phyloP scores from a whole-genome alignment of 2,329 filamentous ascomycete genomes.

The Penicillium janthinellum region DNA sequence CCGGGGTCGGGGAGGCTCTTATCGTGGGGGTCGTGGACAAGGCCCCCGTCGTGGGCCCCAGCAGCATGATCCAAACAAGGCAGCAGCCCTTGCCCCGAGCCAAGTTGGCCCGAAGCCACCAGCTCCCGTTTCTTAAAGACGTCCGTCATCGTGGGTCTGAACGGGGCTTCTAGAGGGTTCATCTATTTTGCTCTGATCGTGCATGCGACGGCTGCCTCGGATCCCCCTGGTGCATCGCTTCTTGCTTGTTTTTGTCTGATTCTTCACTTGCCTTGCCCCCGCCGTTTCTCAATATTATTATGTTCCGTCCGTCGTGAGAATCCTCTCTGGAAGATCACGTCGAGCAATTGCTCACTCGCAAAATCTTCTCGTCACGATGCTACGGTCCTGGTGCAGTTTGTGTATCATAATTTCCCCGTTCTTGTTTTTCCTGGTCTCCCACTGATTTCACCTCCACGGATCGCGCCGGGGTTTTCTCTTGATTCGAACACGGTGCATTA shows the following conservation, averaged over 20 bases:
- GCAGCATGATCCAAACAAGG: conserved; percentile 35
- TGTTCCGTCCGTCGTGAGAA: not conserved
- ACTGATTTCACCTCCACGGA: conserved; percentile 5
- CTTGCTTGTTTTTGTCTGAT: not conserved
- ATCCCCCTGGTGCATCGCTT: not conserved
- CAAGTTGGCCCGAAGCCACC: conserved; percentile 35
- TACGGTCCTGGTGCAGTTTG: conserved; percentile 23
- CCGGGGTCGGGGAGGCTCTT: conserved; percentile 45
- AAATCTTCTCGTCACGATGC: conserved; percentile 21
- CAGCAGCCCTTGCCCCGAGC: conserved; percentile 28
- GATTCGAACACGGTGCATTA: conserved; percentile 20
- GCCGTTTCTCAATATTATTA: not conserved
- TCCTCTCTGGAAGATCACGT: not conserved
- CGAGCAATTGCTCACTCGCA: conserved; percentile 8
- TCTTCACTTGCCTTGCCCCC: not conserved
- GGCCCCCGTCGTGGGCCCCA: conserved; percentile 44
- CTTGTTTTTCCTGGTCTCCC: conserved; percentile 10
- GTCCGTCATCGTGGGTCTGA: not conserved
- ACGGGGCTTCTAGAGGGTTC: not conserved
- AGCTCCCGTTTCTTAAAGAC: conserved; percentile 33
- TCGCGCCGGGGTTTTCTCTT: conserved; percentile 9
- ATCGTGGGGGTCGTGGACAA: conserved; percentile 48
- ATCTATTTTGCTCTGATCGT: not conserved
- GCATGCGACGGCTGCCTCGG: not conserved
- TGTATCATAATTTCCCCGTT: conserved; percentile 34